Evolutionary conservation across 1,139 yeast species (phyloP), one percentile per base, ranked within the genome.

Genomic region (Geotrichum cucujoidarum): DNA sequence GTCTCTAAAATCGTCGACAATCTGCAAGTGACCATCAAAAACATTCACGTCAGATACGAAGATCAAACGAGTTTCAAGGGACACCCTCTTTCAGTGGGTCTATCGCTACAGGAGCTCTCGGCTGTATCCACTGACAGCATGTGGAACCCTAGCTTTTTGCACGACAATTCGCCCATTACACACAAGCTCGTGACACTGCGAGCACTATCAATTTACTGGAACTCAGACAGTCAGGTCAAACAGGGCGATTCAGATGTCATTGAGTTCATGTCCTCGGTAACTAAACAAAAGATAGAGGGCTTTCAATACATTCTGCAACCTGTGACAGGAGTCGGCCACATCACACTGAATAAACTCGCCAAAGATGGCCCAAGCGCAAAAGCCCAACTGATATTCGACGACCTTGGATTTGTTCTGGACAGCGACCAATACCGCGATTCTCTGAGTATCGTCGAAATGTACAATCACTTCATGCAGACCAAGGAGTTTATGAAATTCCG

Each of bases 1-100:
- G 75, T 89, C 3, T 86, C 96, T 1, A 92, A 92, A 63, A 83
- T 92, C 55, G 83, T 92, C 34, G 97, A 92, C 64, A 92, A 92
- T 60, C 70, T 94, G 48, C 99, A 92, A 64, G 77, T 92, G 14
- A 86, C 95, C 0, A 87, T 92, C 53, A 85, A 83, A 60, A 88
- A 88, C 60, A 92, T 92, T 52, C 98, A 92, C 64, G 67, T 92
- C n/a, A 75, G 98, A 50, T 92, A 89, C 61, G 98, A 92, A 61
- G 97, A 92, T 66, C 76, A 73, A 45, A 55, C 55, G 5, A 57
- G 60, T 40, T 17, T 36, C 18, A 72, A 77, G 11, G 65, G 69
- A 33, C 71, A 66, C 47, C 95, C 97, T 1, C 86, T 86, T 57
- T 75, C 97, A 0, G 68, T 89, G 29, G 99, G 99, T 3, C 58